Evolutionary conservation across 2,329 filamentous ascomycete genomes (phyloP), one percentile per base, ranked within the genome.

Genomic region (Alternaria triticina): DNA sequence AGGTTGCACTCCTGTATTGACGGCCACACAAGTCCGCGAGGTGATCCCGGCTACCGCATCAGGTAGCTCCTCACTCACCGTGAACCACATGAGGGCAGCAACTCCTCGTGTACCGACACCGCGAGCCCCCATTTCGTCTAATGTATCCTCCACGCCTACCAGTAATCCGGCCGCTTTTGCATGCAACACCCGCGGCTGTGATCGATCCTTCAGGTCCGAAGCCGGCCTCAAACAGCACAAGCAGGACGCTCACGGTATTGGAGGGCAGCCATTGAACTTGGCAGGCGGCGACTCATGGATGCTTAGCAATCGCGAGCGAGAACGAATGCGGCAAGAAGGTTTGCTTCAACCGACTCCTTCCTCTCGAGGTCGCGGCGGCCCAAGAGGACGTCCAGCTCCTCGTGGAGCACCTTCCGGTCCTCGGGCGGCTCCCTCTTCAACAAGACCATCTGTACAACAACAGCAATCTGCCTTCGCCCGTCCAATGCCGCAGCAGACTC

Each of bases 271-370:
- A 4, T 33, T 74, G 6, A 72, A 76, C 40, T 22, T 74, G 1
- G 52, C 54, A 10, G 73, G 74, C 2, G 66, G 54, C 9, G 71
- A 73, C 15, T 67, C 69, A 2, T 73, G 67, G 65, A 75, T 75
- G 68, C 66, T 75, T 6, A 59, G 44, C 45, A 66, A 66, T 27
- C 59, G 58, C 3, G 55, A 54, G 27, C 66, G 71, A 13, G 66
- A 73, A 30, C 57, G 66, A n/a, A 50, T 72, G 20, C 64, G 55
- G 20, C 49, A 60, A 15, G 59, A 66, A 44, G 70, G 68, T 1
- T 23, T 67, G 9, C 50, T 71, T 5, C 63, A 40, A 47, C n/a
- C 40, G 13, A 20, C 63, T 23, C 28, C 64, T 15, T 28, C 57
- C 5, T 7, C 62, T 47, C 63, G 43, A 13, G 40, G 50, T 25